These are phyloP conservation scores for Fraxinus xanthoxyloides DNA, from an alignment of 305 asterid genomes.

Conservation along the genomic window DNA sequence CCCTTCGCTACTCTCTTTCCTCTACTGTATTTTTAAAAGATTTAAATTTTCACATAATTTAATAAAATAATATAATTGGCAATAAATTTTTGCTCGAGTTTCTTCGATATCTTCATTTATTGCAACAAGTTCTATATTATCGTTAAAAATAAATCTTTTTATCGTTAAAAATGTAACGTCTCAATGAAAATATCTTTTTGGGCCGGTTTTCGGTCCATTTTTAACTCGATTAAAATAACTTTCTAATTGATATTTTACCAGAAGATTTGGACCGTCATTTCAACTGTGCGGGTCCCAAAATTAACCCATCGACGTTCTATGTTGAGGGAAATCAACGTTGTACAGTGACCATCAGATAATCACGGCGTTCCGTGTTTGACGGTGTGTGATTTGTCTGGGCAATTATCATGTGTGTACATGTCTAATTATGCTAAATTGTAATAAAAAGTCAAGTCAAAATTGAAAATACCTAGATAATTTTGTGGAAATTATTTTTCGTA, in stretches of 20 bases:
- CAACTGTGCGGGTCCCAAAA: conserved; percentile 24
- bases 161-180: background rate
- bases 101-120: too few relatives aligned
- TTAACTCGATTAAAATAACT: background rate
- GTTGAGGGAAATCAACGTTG: conserved; percentile 7
- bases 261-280: conserved; percentile 15
- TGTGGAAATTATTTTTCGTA: background rate
- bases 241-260: background rate
- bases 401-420: conserved; percentile 8
- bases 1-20: background rate
- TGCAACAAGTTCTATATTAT: background rate
- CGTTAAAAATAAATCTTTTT: background rate
- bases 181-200: background rate
- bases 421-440: background rate
- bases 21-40: background rate
- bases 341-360: conserved; percentile 23
- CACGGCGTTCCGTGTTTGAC: conserved; percentile 1
- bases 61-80: too few relatives aligned
- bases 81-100: background rate
- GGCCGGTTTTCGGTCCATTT: background rate
- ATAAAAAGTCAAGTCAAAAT: background rate
- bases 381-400: conserved; percentile 15
- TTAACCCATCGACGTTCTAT: background rate
- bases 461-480: background rate
- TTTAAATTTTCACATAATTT: too few relatives aligned